These are phyloP conservation scores for Mitragyna speciosa DNA, from an alignment of 257 asterid species.

Conservation along the genomic window DNA sequence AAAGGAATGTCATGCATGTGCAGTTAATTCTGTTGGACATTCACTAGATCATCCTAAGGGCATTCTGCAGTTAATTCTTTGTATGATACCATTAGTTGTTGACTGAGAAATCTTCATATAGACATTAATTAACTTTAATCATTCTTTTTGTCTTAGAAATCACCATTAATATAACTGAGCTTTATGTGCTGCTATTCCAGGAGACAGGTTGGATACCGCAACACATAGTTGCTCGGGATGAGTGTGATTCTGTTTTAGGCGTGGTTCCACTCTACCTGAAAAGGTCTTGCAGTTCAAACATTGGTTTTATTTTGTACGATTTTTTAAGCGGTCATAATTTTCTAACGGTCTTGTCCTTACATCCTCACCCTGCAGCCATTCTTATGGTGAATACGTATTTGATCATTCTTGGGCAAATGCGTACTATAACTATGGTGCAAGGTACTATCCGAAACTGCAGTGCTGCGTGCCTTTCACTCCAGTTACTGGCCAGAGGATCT, in stretches of 20 bases:
- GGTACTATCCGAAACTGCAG: constrained; percentile 94
- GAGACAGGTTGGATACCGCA: constrained; percentile 95
- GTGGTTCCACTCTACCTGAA: constrained; percentile 93
- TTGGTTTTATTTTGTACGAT: background rate
- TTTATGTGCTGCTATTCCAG: constrained; percentile 43
- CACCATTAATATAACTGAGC: constrained; percentile 24
- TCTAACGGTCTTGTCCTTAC: constrained; percentile 27
- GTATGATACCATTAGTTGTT: background rate
- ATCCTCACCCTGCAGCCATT: constrained; percentile 69
- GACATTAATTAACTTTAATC: background rate
- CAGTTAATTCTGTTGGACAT: background rate
- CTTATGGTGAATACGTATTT: constrained; percentile 96
- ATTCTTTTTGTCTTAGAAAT: constrained; percentile 11
- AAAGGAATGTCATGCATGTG: background rate
- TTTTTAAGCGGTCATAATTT: constrained; percentile 6
- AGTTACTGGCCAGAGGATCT: constrained; percentile 91
- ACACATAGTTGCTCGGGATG: constrained; percentile 80
- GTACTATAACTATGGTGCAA: constrained; percentile 72
- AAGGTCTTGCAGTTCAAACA: constrained; percentile 51
- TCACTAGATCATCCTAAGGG: background rate
- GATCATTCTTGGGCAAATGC: constrained; percentile 99
- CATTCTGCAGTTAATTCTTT: background rate
- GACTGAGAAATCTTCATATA: background rate
- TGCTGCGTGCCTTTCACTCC: constrained; percentile 95
- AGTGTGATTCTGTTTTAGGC: constrained; percentile 59